These are phyloP conservation scores for Claviceps spartinae DNA, from an alignment of 2,329 filamentous ascomycete genomes.

Conservation along the genomic window DNA sequence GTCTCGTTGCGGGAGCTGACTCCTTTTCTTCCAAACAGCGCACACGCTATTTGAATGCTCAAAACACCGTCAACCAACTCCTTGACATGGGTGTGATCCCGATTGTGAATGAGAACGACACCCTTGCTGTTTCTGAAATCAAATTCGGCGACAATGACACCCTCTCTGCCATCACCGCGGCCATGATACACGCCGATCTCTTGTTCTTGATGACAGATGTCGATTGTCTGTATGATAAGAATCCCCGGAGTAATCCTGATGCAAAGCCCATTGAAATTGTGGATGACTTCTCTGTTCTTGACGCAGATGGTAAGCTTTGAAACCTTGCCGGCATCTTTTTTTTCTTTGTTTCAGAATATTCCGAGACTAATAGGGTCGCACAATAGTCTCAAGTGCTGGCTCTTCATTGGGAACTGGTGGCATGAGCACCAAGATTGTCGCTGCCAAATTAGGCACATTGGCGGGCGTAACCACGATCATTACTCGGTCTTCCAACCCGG, in stretches of 20 bases:
- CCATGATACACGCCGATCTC: conserved; percentile 93
- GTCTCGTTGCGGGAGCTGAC: background rate
- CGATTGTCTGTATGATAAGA: conserved; percentile 93
- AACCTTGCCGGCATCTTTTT: background rate
- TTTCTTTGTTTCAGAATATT: background rate
- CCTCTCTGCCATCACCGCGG: conserved; percentile 86
- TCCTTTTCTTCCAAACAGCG: conserved; percentile 33
- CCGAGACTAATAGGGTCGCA: conserved; percentile 8
- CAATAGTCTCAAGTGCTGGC: conserved; percentile 68
- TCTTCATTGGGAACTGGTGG: conserved; percentile 85
- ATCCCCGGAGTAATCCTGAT: conserved; percentile 72
- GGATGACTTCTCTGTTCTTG: conserved; percentile 68
- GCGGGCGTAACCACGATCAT: conserved; percentile 94
- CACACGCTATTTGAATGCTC: conserved; percentile 89
- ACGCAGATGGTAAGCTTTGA: conserved; percentile 54
- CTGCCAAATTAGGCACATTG: conserved; percentile 80
- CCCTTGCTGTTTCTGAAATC: conserved; percentile 90
- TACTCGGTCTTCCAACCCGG: conserved; percentile 82
- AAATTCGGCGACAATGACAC: conserved; percentile 99
- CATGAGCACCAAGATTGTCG: conserved; percentile 96
- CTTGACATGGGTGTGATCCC: conserved; percentile 92
- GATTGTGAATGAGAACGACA: conserved; percentile 98
- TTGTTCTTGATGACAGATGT: conserved; percentile 98
- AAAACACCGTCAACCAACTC: conserved; percentile 85
- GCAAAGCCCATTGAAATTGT: conserved; percentile 86